phyloP scores from a whole-genome alignment of 441 rosid genomes.

The Erodium trifolium region DNA sequence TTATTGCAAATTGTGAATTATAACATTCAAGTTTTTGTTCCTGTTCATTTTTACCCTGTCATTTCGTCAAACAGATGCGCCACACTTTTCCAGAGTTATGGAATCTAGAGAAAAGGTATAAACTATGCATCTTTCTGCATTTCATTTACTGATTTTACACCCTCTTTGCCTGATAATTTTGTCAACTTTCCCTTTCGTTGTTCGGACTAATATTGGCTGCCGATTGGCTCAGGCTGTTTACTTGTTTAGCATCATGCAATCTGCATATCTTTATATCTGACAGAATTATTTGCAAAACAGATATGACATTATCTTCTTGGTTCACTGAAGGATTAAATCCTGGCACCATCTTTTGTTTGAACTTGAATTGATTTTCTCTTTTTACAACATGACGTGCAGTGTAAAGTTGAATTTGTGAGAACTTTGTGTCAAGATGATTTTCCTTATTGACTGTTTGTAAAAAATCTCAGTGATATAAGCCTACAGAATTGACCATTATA shows the following conservation, averaged over 20 bases:
- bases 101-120: slow-evolving; percentile 77
- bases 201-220: background rate
- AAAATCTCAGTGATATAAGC: background rate
- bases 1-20: slow-evolving; percentile 5
- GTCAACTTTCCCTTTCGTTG: background rate
- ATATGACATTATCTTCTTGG: background rate
- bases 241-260: background rate
- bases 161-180: background rate
- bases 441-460: background rate
- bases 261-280: background rate
- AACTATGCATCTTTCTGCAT: slow-evolving; percentile 13
- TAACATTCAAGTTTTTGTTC: slow-evolving; percentile 16
- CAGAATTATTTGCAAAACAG: background rate
- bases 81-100: slow-evolving; percentile 90
- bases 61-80: slow-evolving; percentile 40
- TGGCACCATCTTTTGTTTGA: background rate
- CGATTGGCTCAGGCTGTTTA: background rate
- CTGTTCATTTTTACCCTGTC: slow-evolving; percentile 17
- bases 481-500: background rate
- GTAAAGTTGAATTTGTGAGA: background rate
- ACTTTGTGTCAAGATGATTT: background rate
- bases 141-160: background rate
- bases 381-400: background rate
- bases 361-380: background rate
- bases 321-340: background rate